A percentile compares a stretch with the other conserved stretches of the same genome.
Evolutionary conservation across 768 basidiomycete species (phyloP).

Genomic region (Mycena capillaripes): DNA sequence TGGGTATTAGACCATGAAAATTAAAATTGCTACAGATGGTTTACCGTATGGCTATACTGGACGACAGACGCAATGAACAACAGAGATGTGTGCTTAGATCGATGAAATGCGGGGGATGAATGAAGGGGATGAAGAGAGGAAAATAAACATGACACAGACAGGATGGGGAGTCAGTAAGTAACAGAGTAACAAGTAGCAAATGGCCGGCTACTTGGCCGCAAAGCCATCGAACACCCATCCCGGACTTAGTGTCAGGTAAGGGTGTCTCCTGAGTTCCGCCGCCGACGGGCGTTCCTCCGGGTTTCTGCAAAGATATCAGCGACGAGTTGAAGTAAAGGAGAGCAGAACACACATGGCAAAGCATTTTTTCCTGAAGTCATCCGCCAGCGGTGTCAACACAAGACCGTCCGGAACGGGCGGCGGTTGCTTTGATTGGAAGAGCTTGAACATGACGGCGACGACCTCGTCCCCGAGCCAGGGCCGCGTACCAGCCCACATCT

Average conservation of each 20-base stretch:
- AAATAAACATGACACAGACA: slow-evolving; percentile 17
- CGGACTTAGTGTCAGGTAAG: slow-evolving; percentile 78
- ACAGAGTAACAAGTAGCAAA: slow-evolving; percentile 23
- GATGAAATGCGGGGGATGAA: slow-evolving; percentile 18
- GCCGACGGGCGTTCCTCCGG: slow-evolving; percentile 88
- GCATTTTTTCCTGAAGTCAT: slow-evolving; percentile 90
- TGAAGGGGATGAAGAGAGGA: slow-evolving; percentile 17
- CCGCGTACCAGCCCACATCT: slow-evolving; percentile 98
- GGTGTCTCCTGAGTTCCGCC: slow-evolving; percentile 82
- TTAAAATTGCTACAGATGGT: slow-evolving; percentile 57
- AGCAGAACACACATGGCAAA: slow-evolving; percentile 81
- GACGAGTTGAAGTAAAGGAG: background rate
- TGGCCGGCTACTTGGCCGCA: slow-evolving; percentile 51
- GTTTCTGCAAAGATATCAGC: slow-evolving; percentile 62
- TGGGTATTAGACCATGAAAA: slow-evolving; percentile 46
- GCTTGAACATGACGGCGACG: slow-evolving; percentile 95
- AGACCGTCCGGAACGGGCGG: slow-evolving; percentile 94
- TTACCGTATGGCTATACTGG: slow-evolving; percentile 55
- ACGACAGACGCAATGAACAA: slow-evolving; percentile 43
- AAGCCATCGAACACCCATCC: slow-evolving; percentile 85
- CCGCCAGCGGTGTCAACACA: slow-evolving; percentile 77
- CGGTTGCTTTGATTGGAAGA: slow-evolving; percentile 86
- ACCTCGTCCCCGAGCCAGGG: slow-evolving; percentile 95
- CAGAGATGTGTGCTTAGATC: slow-evolving; percentile 28
- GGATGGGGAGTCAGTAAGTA: slow-evolving; percentile 30